Base-by-base conservation (phyloP, 345 rosid species). In the Gossypium sturtianum region DNA sequence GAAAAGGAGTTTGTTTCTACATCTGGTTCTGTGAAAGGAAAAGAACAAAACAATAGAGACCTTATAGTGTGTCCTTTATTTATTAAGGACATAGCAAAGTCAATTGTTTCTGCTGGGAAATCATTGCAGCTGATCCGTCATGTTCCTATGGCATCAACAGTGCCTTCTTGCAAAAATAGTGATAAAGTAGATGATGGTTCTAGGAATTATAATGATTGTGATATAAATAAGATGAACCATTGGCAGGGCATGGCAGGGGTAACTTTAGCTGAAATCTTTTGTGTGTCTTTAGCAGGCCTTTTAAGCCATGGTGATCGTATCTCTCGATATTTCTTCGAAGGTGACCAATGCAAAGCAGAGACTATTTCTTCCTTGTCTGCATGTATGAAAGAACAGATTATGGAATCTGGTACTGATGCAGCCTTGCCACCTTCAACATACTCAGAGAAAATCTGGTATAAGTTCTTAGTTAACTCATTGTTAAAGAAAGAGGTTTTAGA, bases 61-160 rank as follows among this genome's bases (percentile, higher is more conserved):
- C 73, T 74, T 83, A 81, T 82, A 66, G 64, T 79, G 59, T 95
- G 91, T 73, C 99, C 99, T 74, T 73, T 86, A 74, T 91, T 91
- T 84, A 75, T 96, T 16, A 89, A 85, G 86, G 94, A 88, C 85
- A 85, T 84, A 59, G 87, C 89, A 68, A 87, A 85, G 76, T 88
- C 98, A 48, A 87, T 93, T 83, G 86, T 96, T 78, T 91, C 97
- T 76, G 99, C 97, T 34, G 99, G 99, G 73, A 96, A 96, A 83
- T 96, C 99, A 38, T 82, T 91, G 85, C 98, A 93, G 84, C 86
- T 96, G 81, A 88, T 91, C 69, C 86, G 84, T 53, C 97, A 89
- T 80, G 79, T 88, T 78, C 87, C 88, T 75, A 70, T 82, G 72
- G 77, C 88, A 70, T 82, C 74, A 62, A 76, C 82, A 17, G 79